Evolutionary conservation across 2,329 filamentous ascomycete genomes (phyloP), one percentile per base, ranked within the genome.

Genomic region (Cryphonectria naterciae): DNA sequence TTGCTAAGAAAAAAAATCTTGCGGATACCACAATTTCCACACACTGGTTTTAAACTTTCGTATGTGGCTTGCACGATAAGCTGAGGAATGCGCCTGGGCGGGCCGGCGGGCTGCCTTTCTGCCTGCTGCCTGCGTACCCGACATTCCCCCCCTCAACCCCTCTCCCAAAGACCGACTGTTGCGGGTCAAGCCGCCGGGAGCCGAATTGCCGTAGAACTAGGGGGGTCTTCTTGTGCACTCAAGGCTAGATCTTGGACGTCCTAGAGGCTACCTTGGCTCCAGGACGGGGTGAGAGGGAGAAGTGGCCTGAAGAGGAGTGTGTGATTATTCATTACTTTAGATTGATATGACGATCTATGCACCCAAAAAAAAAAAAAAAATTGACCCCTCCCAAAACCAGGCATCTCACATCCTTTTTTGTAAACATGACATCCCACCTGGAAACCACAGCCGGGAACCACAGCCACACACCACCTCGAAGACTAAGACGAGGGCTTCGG

Each of bases 401-500:
- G n/a, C 19, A 25, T 2, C 37, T 41, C 22, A 19, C n/a, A 19
- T 11, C 22, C 46, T 10, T 15, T 4, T 25, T 32, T 2, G 3
- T 13, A 4, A n/a, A n/a, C 49, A 25, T 4, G n/a, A n/a, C n/a
- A 28, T 35, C 28, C 54, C 4, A 8, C 15, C 10, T 25, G 13
- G 15, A 19, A 25, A 39, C 7, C 39, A 25, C 39, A 22, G 43
- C 39, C 39, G 32, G 1, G 32, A 32, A 39, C 11, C 39, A 25
- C 39, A 22, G 43, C 39, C 39, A 22, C 3, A 54, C 37, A 46
- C 49, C n/a, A 32, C 10, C 22, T 19, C 62, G 32, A 32, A 32
- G 32, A 32, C 32, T 60, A 68, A 13, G 67, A 49, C 6, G 19
- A 63, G 52, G 70, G 52, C 63, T 69, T 22, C 60, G 78, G 81